A percentile compares a stretch with the other conserved stretches of the same genome.
phyloP scores from a whole-genome alignment of 352 stramenopile genomes.

The Thalassiosira allenii region DNA sequence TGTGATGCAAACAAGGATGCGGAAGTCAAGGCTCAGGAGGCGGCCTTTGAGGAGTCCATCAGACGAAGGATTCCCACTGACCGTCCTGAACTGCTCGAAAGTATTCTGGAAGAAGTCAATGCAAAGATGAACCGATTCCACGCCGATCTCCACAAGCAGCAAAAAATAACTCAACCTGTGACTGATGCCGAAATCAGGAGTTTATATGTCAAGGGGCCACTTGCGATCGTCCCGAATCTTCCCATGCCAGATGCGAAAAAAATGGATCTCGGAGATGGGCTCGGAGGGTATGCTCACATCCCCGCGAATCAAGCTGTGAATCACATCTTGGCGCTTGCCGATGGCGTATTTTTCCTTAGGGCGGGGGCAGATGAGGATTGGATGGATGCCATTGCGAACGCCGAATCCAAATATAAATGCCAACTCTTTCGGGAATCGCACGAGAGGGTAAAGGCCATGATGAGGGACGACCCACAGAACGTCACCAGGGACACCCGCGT shows the following conservation, averaged over 20 bases:
- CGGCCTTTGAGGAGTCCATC: too few relatives aligned
- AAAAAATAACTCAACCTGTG: neutral
- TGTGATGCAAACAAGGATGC: too few relatives aligned
- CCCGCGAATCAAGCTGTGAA: constrained; percentile 4
- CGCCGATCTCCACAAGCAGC: neutral
- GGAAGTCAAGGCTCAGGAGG: too few relatives aligned
- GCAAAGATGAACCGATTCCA: too few relatives aligned
- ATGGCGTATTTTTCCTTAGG: neutral
- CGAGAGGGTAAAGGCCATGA: neutral
- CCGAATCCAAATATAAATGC: neutral
- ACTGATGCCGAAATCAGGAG: neutral
- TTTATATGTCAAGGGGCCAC: neutral
- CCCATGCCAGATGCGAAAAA: constrained; percentile 1
- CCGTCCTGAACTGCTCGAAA: too few relatives aligned
- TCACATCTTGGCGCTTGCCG: constrained; percentile 11
- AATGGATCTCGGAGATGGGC: neutral
- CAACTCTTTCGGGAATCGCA: neutral
- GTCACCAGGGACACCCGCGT: constrained; percentile 1
- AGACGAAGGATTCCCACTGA: too few relatives aligned
- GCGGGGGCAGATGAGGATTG: constrained; percentile 23
- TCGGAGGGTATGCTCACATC: constrained; percentile 22
- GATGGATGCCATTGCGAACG: too few relatives aligned
- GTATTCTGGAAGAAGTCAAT: too few relatives aligned
- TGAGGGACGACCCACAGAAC: too few relatives aligned
- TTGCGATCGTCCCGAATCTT: constrained; percentile 7